Evolutionary conservation across 208 protist species (phyloP), one percentile per base, ranked within the genome.

Genomic region (Acanthamoeba royreba): DNA sequence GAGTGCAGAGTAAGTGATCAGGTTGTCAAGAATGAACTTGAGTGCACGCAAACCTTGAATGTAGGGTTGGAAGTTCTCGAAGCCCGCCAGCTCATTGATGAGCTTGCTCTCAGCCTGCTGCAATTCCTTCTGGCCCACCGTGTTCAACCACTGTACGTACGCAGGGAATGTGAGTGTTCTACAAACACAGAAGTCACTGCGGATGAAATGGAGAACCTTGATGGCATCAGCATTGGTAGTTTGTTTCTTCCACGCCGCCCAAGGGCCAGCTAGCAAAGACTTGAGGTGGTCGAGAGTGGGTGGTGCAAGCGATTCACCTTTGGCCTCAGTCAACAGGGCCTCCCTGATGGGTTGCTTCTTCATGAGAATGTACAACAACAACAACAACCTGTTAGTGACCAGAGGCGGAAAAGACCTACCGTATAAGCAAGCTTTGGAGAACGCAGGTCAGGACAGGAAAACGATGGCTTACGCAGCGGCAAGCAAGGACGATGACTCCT

Each of bases 1-100:
- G 33, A n/a, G n/a, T 33, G 31, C 58, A 88, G n/a, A 66, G 58
- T 25, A 13, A 88, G 8, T 53, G 9, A 88, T 66, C 22, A 88
- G n/a, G n/a, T n/a, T n/a, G n/a, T n/a, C n/a, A 88, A 66, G 58
- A 53, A 88, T 58, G 25, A 88, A 88, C 72, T n/a, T n/a, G n/a
- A n/a, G n/a, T n/a, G n/a, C n/a, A n/a, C n/a, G 17, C 61, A 17
- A 72, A 49, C 61, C 88, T 40, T 77, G 35, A 1, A 33, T 49
- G 47, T 45, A 92, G 35, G 88, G 88, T 2, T 92, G 9, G 40
- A 85, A 92, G 0, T 33, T 2, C n/a, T 74, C 88, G 49, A 92
- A 92, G 13, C 69, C 88, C 11, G 25, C 0, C 58, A 92, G 49
- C 40, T 92, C 88, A 2, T 40, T 52, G 31, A 92, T 31, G 25